Evolutionary conservation across 306 rosid species (phyloP).

Genomic region (Glycine tomentella): DNA sequence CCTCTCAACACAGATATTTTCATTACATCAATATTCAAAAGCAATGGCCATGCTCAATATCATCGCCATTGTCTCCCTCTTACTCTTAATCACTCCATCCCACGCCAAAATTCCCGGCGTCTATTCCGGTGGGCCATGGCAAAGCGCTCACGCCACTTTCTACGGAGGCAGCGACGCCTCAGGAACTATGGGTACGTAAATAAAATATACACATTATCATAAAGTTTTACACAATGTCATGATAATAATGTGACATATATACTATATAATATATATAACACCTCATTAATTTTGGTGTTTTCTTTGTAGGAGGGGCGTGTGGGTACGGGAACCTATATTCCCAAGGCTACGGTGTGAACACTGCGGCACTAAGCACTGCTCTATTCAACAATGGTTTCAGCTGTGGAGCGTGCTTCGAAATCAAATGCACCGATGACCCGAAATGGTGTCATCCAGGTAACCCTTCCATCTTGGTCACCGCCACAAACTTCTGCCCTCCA

Average conservation of each 20-base stretch:
- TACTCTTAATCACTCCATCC: slow-evolving; percentile 15
- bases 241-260: not conserved
- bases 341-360: slow-evolving; percentile 20
- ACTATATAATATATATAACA: not conserved
- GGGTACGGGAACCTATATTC: slow-evolving; percentile 45
- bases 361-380: slow-evolving; percentile 23
- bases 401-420: not conserved
- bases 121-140: slow-evolving; percentile 59
- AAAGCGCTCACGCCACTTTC: slow-evolving; percentile 72
- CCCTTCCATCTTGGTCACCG: slow-evolving; percentile 15
- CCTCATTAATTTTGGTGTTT: too few species aligned
- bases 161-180: slow-evolving; percentile 75
- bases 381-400: slow-evolving; percentile 7
- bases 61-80: slow-evolving; percentile 31
- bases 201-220: not conserved
- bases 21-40: not conserved
- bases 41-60: slow-evolving; percentile 48
- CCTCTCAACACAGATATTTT: not conserved
- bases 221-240: not conserved
- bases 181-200: slow-evolving; percentile 67
- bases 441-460: not conserved
- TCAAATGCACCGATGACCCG: not conserved
- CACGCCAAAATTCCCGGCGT: slow-evolving; percentile 51
- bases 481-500: slow-evolving; percentile 15
- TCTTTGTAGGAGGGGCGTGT: slow-evolving; percentile 24